Evolutionary conservation across 2,329 filamentous ascomycete species (phyloP).

Genomic region (Aspergillus chevalieri): DNA sequence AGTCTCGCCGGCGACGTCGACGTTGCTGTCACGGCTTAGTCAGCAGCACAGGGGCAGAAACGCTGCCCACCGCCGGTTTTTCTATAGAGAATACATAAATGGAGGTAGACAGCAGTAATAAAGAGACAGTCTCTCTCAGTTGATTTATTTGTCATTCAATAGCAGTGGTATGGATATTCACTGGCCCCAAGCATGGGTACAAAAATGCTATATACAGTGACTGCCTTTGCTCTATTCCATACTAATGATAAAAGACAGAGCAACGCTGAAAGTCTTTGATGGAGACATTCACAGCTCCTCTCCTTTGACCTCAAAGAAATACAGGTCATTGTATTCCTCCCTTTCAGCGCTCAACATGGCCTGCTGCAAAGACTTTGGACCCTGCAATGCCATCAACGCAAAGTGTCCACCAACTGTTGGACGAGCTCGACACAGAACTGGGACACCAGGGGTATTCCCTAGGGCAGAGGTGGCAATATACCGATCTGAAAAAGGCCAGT

Average conservation of each 20-base stretch:
- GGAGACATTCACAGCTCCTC: conserved; percentile 7
- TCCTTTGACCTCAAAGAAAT: conserved; percentile 6
- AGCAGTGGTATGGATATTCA: too few species aligned
- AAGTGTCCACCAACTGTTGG: conserved; percentile 42
- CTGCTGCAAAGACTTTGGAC: conserved; percentile 17
- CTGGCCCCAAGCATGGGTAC: too few species aligned
- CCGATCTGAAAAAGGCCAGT: conserved; percentile 41
- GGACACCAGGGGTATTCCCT: conserved; percentile 25
- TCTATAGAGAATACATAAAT: too few species aligned
- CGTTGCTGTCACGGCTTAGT: neutral
- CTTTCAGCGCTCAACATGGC: conserved; percentile 5
- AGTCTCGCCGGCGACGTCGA: neutral
- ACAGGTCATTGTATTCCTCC: neutral
- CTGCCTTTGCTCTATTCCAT: neutral
- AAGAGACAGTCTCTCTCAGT: too few species aligned
- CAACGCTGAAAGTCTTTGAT: neutral
- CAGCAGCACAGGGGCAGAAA: neutral
- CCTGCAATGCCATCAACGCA: conserved; percentile 35
- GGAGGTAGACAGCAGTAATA: too few species aligned
- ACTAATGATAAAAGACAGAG: neutral
- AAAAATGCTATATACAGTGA: neutral
- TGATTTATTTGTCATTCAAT: too few species aligned
- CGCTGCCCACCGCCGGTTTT: too few species aligned
- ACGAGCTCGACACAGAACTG: conserved; percentile 32
- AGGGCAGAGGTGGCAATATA: conserved; percentile 32